These are phyloP conservation scores for Viola odorata DNA, from an alignment of 345 rosid species.

Conservation along the genomic window DNA sequence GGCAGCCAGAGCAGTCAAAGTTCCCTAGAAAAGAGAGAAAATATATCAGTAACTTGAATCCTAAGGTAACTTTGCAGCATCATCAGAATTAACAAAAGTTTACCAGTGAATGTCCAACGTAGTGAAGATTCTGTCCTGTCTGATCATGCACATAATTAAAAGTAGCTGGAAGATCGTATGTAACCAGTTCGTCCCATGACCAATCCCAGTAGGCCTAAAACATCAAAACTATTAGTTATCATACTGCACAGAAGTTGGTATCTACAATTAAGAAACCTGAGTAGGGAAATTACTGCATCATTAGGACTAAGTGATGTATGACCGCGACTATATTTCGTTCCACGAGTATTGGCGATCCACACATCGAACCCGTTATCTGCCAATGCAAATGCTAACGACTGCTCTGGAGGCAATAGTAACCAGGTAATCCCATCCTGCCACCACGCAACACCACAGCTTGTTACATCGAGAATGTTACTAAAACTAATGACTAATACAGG, in stretches of 20 bases:
- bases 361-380: slow-evolving; percentile 28
- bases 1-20: slow-evolving; percentile 47
- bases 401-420: slow-evolving; percentile 12
- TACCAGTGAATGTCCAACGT: slow-evolving; percentile 50
- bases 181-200: slow-evolving; percentile 51
- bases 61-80: neutral
- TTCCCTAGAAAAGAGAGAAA: slow-evolving; percentile 28
- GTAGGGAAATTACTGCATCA: neutral
- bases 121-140: slow-evolving; percentile 41
- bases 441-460: neutral
- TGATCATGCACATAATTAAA: slow-evolving; percentile 33
- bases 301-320: slow-evolving; percentile 15
- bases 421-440: slow-evolving; percentile 21
- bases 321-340: slow-evolving; percentile 13
- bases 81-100: neutral
- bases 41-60: neutral
- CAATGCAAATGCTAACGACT: slow-evolving; percentile 18
- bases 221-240: neutral
- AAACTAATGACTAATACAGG: neutral
- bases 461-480: neutral
- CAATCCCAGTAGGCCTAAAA: slow-evolving; percentile 50
- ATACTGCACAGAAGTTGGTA: neutral
- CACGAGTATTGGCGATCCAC: slow-evolving; percentile 23
- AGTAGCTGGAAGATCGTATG: slow-evolving; percentile 49
- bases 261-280: neutral